Base-by-base conservation (phyloP, 352 stramenopile species). In the Phytophthora citrophthora region DNA sequence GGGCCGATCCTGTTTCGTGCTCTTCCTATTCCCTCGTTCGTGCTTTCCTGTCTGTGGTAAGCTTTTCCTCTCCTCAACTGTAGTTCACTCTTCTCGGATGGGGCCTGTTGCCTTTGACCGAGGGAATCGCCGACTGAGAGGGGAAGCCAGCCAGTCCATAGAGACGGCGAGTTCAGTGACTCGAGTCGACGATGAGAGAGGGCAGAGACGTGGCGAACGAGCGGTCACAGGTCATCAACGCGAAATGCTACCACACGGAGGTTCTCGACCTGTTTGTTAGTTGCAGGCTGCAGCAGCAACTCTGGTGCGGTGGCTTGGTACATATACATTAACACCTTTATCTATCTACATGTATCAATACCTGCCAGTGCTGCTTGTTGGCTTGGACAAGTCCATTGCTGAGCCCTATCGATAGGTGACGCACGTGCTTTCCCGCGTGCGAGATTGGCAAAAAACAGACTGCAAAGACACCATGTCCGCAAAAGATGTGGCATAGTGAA, bases 351-450 rank as follows among this genome's bases (percentile, higher is more conserved):
- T 13, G 9, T 34, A 20, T 20, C 20, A 20, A 20, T 20, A 34
- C 8, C 8, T 34, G 26, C 15, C 24, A 11, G 8, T 15, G 26
- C 18, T 6, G 15, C 13, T 9, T 41, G 7, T 20, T 41, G n/a
- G 13, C 7, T 31, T 24, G 23, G n/a, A 20, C 26, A 48, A 23
- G 43, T 57, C 24, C 34, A 51, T 56, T 27, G 39, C 23, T 26
- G 16, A 26, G 16, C 18, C 27, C 43, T 43, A 52, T 47, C 1
- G 13, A 20, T 41, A 20, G n/a, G n/a, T 8, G 32, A 18, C 60
- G 60, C 63, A 67, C 63, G 63, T 71, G 63, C 63, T 62, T 70
- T 39, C 49, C 54, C 45, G 31, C 32, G 44, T n/a, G 45, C 29
- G 40, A 40, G 54, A 66, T 66, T 31, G 34, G 55, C 24, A 39